Percentiles rank a stretch among this genome's conserved stretches.
Evolutionary conservation across 768 basidiomycete species (phyloP).

Genomic region (Phylloporus sp.): DNA sequence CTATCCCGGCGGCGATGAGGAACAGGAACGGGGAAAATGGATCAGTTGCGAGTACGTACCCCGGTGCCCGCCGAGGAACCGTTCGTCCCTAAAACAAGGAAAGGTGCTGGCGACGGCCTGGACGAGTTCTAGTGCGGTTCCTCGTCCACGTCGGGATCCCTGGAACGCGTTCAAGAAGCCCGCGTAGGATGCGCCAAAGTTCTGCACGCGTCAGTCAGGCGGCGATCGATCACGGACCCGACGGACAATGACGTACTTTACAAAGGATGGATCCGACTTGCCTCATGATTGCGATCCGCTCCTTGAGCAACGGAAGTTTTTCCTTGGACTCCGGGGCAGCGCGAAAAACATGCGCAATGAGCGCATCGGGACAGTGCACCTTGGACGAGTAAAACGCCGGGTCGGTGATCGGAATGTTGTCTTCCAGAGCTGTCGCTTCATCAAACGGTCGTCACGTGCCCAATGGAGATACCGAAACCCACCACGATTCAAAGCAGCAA

Average conservation of each 20-base stretch:
- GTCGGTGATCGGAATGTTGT: slow-evolving; percentile 70
- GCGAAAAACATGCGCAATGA: slow-evolving; percentile 68
- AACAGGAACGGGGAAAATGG: background rate
- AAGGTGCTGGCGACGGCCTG: slow-evolving; percentile 65
- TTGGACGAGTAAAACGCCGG: slow-evolving; percentile 76
- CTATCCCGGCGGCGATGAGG: slow-evolving; percentile 32
- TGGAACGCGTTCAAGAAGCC: slow-evolving; percentile 63
- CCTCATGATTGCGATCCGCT: slow-evolving; percentile 74
- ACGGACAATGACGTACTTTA: slow-evolving; percentile 41
- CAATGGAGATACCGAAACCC: slow-evolving; percentile 1
- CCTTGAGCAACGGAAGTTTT: slow-evolving; percentile 58
- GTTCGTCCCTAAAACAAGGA: slow-evolving; percentile 73
- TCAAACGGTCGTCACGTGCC: background rate
- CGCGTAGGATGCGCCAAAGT: slow-evolving; percentile 66
- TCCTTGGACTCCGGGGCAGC: slow-evolving; percentile 54
- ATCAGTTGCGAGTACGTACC: slow-evolving; percentile 34
- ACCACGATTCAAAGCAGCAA: slow-evolving; percentile 84
- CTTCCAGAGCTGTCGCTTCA: slow-evolving; percentile 57
- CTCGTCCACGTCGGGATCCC: slow-evolving; percentile 42
- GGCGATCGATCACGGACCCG: slow-evolving; percentile 7
- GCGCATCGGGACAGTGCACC: slow-evolving; percentile 59
- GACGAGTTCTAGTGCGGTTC: slow-evolving; percentile 70
- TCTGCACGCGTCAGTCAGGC: slow-evolving; percentile 33
- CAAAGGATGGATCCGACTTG: slow-evolving; percentile 71
- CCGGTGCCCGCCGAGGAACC: slow-evolving; percentile 49